Conservation (phyloP, 2,329 filamentous ascomycete genomes). For the Colletotrichum caudatum region DNA sequence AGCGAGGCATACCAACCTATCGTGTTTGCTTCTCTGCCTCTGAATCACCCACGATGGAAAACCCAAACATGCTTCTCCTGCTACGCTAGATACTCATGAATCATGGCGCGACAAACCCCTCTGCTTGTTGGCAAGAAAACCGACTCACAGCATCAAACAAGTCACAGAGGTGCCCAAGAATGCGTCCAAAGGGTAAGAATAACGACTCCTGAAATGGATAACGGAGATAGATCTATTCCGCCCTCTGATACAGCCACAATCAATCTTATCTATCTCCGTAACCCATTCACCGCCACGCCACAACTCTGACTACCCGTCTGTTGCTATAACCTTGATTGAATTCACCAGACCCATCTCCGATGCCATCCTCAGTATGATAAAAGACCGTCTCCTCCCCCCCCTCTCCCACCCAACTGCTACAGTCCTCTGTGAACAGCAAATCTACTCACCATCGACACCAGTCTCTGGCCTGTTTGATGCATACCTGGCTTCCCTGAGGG, state of each 20-base stretch:
- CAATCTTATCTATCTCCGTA: constrained; percentile 11
- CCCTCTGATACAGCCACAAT: not conserved
- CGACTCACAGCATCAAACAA: not conserved
- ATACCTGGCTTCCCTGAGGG: not conserved
- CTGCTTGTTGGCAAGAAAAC: not conserved
- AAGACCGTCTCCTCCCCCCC: not conserved
- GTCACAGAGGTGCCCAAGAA: not conserved
- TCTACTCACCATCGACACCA: not conserved
- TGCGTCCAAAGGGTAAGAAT: not conserved
- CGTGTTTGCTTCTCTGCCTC: not conserved
- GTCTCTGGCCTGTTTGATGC: not conserved
- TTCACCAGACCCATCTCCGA: constrained; percentile 5
- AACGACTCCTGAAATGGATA: not conserved
- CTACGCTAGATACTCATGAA: not conserved
- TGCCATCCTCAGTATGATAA: not conserved
- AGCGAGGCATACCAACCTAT: not conserved
- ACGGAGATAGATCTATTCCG: not conserved
- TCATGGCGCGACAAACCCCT: not conserved
- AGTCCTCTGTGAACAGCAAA: not conserved
- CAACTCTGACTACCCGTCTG: not conserved
- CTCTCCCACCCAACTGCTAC: not conserved
- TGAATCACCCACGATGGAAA: not conserved
- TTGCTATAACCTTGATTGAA: not conserved
- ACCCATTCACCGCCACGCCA: not conserved
- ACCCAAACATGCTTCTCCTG: not conserved